phyloP scores from a whole-genome alignment of 345 rosid genomes.

The Bretschneidera sinensis region DNA sequence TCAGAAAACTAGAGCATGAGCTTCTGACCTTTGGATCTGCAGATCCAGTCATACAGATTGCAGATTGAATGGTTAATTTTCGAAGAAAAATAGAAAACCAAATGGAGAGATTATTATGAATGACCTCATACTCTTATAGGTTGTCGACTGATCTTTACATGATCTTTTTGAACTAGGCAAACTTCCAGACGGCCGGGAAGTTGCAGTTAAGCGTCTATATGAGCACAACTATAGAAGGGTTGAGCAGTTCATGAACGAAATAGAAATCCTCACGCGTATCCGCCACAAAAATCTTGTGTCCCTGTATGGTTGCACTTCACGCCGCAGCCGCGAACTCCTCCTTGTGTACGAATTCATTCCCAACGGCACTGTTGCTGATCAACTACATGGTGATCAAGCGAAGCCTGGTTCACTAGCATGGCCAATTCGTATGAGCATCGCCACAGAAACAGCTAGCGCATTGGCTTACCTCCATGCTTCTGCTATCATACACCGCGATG shows the following conservation, averaged over 20 bases:
- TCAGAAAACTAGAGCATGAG: no score
- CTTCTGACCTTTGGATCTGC: no score
- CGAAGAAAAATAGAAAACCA: no score
- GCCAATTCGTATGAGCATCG: slow-evolving; percentile 52
- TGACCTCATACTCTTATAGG: no score
- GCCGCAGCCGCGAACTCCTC: slow-evolving; percentile 47
- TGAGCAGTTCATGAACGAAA: no score
- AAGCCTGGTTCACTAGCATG: slow-evolving; percentile 35
- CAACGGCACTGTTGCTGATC: slow-evolving; percentile 64
- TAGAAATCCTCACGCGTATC: slow-evolving; percentile 54
- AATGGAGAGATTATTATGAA: no score
- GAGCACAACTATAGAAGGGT: slow-evolving; percentile 51
- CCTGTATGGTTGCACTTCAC: slow-evolving; percentile 62
- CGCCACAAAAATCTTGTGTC: slow-evolving; percentile 61
- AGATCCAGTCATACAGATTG: no score
- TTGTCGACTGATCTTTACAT: no score
- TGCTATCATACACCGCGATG: slow-evolving; percentile 51
- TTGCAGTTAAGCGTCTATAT: slow-evolving; percentile 61
- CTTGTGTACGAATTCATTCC: no score
- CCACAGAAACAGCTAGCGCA: slow-evolving; percentile 57
- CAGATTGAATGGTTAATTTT: no score
- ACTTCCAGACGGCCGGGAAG: slow-evolving; percentile 60
- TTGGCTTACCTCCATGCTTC: slow-evolving; percentile 63
- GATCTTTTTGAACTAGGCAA: slow-evolving; percentile 36
- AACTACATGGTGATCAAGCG: slow-evolving; percentile 42